These are phyloP conservation scores for Inonotus hispidus DNA, from an alignment of 1,284 basidiomycete genomes.

Conservation along the genomic window DNA sequence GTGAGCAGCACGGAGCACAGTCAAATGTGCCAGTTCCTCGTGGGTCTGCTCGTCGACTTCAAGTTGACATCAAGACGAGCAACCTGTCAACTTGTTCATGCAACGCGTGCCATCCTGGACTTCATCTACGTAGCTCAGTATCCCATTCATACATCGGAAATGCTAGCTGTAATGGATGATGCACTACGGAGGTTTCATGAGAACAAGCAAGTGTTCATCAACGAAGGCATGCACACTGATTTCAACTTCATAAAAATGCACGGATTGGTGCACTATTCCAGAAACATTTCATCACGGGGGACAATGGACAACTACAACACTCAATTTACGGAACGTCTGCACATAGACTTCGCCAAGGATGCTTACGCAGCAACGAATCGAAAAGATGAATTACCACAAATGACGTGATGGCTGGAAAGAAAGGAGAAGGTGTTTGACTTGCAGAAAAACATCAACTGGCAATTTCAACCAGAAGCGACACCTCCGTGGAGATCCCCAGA, in stretches of 20 bases:
- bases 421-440: conserved; percentile 4
- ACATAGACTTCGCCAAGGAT: conserved; percentile 25
- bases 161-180: conserved; percentile 21
- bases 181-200: conserved; percentile 24
- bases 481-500: too few relatives aligned
- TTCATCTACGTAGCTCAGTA: conserved; percentile 29
- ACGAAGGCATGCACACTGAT: conserved; percentile 23
- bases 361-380: conserved; percentile 26
- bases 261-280: conserved; percentile 27
- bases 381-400: conserved; percentile 29
- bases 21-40: conserved; percentile 23
- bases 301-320: conserved; percentile 32
- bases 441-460: neutral
- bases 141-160: conserved; percentile 20
- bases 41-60: conserved; percentile 20
- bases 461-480: neutral
- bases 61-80: neutral
- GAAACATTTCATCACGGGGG: conserved; percentile 26
- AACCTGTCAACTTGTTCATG: conserved; percentile 12
- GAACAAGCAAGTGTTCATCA: conserved; percentile 26
- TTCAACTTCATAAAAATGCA: conserved; percentile 34
- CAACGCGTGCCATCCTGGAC: conserved; percentile 23
- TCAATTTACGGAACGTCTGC: conserved; percentile 25
- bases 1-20: conserved; percentile 24
- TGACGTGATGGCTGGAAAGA: conserved; percentile 31